Evolutionary conservation across 2,329 filamentous ascomycete genomes (phyloP).

Genomic region (Fusarium sulawesiense): DNA sequence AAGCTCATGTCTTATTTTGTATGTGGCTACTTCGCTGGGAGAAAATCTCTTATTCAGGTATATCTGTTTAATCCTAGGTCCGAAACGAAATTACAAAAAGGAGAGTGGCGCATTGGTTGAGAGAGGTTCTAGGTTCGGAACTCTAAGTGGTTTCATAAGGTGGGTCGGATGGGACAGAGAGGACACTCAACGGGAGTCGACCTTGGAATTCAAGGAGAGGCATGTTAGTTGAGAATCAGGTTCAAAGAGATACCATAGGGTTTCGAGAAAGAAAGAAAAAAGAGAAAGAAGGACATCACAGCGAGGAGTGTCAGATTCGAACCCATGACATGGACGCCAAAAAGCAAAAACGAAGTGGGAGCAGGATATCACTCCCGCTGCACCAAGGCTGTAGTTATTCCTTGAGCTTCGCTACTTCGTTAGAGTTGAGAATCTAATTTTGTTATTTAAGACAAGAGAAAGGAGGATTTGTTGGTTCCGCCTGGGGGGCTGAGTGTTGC

Average conservation of each 20-base stretch:
- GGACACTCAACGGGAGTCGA: neutral
- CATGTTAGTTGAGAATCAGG: neutral
- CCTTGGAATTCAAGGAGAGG: neutral
- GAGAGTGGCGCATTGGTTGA: too few relatives aligned
- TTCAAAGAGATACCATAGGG: neutral
- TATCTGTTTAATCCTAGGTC: too few relatives aligned
- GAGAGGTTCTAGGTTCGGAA: too few relatives aligned
- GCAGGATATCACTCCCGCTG: neutral
- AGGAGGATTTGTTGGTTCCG: neutral
- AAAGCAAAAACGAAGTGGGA: neutral
- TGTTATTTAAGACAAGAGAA: neutral
- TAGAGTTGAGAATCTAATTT: neutral
- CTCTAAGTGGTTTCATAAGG: too few relatives aligned
- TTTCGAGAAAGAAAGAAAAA: fast-evolving
- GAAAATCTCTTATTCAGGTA: too few relatives aligned
- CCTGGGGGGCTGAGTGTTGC: neutral
- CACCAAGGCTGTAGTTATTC: neutral
- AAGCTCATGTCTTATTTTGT: too few relatives aligned
- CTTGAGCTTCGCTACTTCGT: neutral
- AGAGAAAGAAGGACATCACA: neutral
- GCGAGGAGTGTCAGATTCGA: neutral
- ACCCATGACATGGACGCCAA: neutral
- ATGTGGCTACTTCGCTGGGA: too few relatives aligned
- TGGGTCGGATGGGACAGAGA: neutral
- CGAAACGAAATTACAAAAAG: too few relatives aligned